Base-by-base conservation (phyloP, 495 filamentous ascomycete species). In the Penicillium canescens region DNA sequence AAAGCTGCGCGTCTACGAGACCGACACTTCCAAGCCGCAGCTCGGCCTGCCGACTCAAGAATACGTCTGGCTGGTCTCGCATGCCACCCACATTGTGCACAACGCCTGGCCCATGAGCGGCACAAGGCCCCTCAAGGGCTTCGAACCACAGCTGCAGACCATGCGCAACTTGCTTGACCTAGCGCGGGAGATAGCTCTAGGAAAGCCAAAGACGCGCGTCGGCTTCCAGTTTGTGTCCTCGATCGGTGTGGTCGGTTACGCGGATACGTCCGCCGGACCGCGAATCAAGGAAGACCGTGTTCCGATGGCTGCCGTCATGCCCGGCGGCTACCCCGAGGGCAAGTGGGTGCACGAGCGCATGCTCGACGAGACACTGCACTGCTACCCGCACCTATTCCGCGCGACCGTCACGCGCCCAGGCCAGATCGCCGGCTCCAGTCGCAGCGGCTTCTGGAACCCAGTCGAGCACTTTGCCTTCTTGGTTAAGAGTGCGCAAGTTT, bases 361-460 rank as follows among this genome's bases (percentile, higher is more conserved):
- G 0, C 76, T 80, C 57, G 66, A 69, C 6, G 20, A 71, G 12
- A 78, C 77, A 55, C 40, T 59, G 2, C 43, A 51, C 13, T 9
- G 23, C 8, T 40, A 56, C 33, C 60, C 52, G 34, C 34, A 39
- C 5, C 40, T 13, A 2, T 58, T 59, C 52, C 34, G 55, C n/a
- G 33, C 45, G 0, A 61, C 59, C 0, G 20, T 21, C 10, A 77
- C 76, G 1, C 67, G 80, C 0, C 56, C 70, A 0, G 82, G 78
- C 0, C 80, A 83, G 63, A 72, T 82, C 12, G 66, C 78, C 0
- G 81, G 82, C 0, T 79, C 75, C 0, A 72, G 34, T 0, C 74
- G 70, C 0, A 80, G 59, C 40, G 82, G 82, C 0, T 77, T 72
- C 46, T 85, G 80, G 81, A 85, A 83, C 46, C 62, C 65, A 0